Percentiles rank a stretch among this genome's conserved stretches.
Conservation (phyloP, 2,329 filamentous ascomycete species). For the Pyricularia pennisetigena region DNA sequence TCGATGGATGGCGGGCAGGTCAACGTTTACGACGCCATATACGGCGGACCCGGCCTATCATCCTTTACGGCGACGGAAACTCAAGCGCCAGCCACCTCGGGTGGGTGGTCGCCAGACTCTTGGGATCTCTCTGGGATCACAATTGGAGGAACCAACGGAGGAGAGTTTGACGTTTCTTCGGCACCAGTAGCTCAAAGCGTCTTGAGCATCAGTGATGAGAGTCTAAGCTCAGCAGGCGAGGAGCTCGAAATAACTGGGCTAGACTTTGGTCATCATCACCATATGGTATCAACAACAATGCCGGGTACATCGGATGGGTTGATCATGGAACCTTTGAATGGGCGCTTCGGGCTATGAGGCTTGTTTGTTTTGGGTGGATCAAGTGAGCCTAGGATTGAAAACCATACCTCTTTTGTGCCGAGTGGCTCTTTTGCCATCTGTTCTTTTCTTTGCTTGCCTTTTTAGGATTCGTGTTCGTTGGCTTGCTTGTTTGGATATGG, state of each 20-base stretch:
- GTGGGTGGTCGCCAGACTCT: constrained; percentile 45
- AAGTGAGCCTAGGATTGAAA: background rate
- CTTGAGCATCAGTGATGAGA: constrained; percentile 47
- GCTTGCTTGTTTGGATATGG: background rate
- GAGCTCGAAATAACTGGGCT: constrained; percentile 34
- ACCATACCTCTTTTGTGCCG: background rate
- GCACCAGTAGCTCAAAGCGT: constrained; percentile 37
- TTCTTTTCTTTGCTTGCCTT: background rate
- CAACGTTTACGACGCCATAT: constrained; percentile 79
- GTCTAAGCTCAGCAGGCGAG: constrained; percentile 43
- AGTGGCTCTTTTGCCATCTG: background rate
- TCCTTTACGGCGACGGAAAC: constrained; percentile 27
- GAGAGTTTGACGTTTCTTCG: constrained; percentile 17
- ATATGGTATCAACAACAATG: background rate
- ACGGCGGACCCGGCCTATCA: constrained; percentile 51
- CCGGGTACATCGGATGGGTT: background rate
- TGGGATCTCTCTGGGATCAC: constrained; percentile 45
- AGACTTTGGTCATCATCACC: constrained; percentile 15
- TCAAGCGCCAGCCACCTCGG: constrained; percentile 27
- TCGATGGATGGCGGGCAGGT: constrained; percentile 70
- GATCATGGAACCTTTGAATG: constrained; percentile 19
- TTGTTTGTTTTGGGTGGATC: background rate
- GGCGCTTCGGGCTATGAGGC: background rate
- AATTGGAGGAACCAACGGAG: constrained; percentile 28
- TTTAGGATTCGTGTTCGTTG: background rate